Base-by-base conservation (phyloP, 805 yeast species). In the Pachysolen tannophilus region DNA sequence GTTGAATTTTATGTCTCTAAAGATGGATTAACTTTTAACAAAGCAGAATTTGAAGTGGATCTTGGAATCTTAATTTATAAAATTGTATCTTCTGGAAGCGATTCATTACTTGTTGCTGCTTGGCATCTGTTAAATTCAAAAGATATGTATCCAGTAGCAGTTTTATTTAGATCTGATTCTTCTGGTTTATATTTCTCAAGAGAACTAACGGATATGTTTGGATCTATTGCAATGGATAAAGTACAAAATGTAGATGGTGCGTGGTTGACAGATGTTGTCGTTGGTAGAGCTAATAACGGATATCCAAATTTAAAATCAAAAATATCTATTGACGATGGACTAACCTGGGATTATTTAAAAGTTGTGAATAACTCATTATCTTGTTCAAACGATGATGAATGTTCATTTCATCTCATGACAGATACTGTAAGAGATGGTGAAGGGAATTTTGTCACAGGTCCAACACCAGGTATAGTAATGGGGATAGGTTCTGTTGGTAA, bases 401-500 rank as follows among this genome's bases (percentile, higher is more conserved):
- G 83, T 43, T 69, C 77, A 1, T 54, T 74, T 28, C 70, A 68
- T 36, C 39, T 67, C 5, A 32, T 59, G 24, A 44, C 60, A 38
- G 39, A 58, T 11, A 40, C 52, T 2, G 61, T 58, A 39, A 42
- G 57, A 28, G 51, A 60, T 28, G 72, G 73, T 4, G 57, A 56
- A 29, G 73, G 70, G 2, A 57, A 56, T 13, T 45, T 54, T n/a
- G 64, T 56, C 6, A 60, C 69, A 0, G 72, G 70, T 3, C 75
- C 78, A 8, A 69, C 80, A 0, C 76, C 82, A 0, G 80, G 78
- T 28, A 67, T 67, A 20, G 28, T 63, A 11, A 28, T 57, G 35
- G 97, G 84, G 15, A 72, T 82, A 17, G 98, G 98, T 23, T 82
- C 76, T 50, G 92, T 84, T 20, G 97, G 97, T 7, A 56, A 85